Evolutionary conservation across 176 grass and related monocot species (phyloP), one percentile per base, ranked within the genome.

Genomic region (Hordeum marinum): DNA sequence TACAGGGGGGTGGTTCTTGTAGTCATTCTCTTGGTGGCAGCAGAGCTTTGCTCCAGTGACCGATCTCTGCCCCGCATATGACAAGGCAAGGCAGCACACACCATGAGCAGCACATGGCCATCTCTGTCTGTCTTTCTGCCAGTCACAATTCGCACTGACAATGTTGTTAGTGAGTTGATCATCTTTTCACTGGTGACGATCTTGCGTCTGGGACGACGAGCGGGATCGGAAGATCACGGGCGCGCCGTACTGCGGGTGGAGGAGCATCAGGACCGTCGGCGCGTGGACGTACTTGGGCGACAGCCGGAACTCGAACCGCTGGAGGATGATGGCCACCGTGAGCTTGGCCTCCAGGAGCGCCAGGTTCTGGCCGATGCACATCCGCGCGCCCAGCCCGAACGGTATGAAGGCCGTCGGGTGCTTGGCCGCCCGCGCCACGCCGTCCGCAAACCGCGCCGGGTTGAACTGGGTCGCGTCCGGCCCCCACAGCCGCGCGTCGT

Each of bases 321-420:
- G 93, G 63, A 99, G 94, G 25, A 99, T 80, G 86, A 96, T 82
- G 88, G 96, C 89, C 68, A 99, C 31, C 42, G 94, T 88, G 68
- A 96, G 89, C 81, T 99, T 99, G 74, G 96, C 82, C 90, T 99
- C 96, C 1, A 99, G 84, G 76, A 99, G 83, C 21, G 96, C 96
- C 27, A 99, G 82, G 84, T 96, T 99, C 89, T 99, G 96, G 57
- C 96, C 96, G 57, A 99, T 99, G 91, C 96, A 99, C 93, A 96
- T 96, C 40, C 96, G 90, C 3, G 90, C 81, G 21, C 96, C 96
- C 18, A 99, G 88, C 11, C 96, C 96, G 76, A 99, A 99, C 5
- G 96, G 96, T 8, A 99, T 99, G 91, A 95, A 99, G 70, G 96
- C 91, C 10, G 88, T 82, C 1, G 91, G 96, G 71, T 99, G 96